Evolutionary conservation across 345 rosid genomes (phyloP), one percentile per base, ranked within the genome.

Genomic region (Hypericum androsaemum): DNA sequence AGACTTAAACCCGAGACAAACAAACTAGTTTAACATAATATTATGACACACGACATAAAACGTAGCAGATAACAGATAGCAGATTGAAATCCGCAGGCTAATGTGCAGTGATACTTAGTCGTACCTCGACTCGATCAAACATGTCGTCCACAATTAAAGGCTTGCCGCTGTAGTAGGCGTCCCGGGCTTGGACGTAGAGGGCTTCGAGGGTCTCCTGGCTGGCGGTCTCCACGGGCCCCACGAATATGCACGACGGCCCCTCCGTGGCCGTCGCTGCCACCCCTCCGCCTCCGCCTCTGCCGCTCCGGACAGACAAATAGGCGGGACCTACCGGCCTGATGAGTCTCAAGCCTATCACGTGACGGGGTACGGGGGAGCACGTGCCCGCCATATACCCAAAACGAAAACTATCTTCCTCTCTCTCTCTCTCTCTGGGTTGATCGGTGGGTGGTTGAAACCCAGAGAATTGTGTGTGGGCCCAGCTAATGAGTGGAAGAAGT

Each of bases 121-220:
- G 32, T 67, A 90, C 98, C 98, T 90, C 95, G 51, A 87, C 92
- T 79, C 94, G 78, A 64, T 87, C 96, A 76, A 90, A 90, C 96
- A 90, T 90, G 76, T 84, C 96, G 46, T 87, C 96, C 51, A 80
- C 69, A 56, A 90, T 90, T 71, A 90, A 62, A 58, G 96, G 98
- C 59, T 77, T 64, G 5, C 95, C 98, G 52, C 73, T 82, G 73
- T 90, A 87, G 65, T 90, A 87, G 8, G 98, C 83, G 72, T 87
- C 84, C 58, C 78, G 71, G 3, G 98, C 98, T 95, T 90, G 66
- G 39, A 50, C 54, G 62, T 90, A 90, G 15, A 90, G 96, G 62
- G 98, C 98, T 78, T 87, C 98, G 0, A 90, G 71, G n/a, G 92
- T 82, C 76, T 90, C 96, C 73, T 87, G 66, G 37, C 88, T 81